phyloP scores from a whole-genome alignment of 805 yeast genomes.

The Ogataea populi-albae region DNA sequence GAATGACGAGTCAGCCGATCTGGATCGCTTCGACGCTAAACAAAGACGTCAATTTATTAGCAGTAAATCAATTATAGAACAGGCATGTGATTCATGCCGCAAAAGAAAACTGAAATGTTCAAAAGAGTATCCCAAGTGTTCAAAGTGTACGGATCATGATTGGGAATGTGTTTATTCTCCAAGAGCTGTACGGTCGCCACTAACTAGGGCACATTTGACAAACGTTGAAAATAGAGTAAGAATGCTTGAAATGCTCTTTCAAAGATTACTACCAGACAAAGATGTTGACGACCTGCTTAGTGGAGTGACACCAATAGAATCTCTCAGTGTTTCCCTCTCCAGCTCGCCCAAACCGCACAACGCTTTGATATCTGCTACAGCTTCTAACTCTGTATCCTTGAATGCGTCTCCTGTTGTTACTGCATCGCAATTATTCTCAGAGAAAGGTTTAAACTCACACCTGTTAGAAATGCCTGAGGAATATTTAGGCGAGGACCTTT shows the following conservation, averaged over 20 bases:
- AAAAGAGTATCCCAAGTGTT: slow-evolving; percentile 71
- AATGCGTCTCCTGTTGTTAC: background rate
- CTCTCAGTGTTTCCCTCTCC: slow-evolving; percentile 11
- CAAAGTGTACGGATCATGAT: slow-evolving; percentile 66
- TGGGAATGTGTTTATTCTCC: slow-evolving; percentile 83
- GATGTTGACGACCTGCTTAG: slow-evolving; percentile 39
- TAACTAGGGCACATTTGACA: slow-evolving; percentile 78
- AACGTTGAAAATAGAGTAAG: slow-evolving; percentile 61
- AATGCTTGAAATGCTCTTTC: slow-evolving; percentile 43
- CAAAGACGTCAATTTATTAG: no score
- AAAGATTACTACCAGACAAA: slow-evolving; percentile 42
- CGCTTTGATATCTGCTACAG: background rate
- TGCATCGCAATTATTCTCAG: background rate
- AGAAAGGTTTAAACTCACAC: slow-evolving; percentile 1
- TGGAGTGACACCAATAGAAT: slow-evolving; percentile 15
- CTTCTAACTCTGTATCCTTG: background rate
- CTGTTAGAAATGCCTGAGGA: slow-evolving; percentile 29
- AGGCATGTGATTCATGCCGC: slow-evolving; percentile 81
- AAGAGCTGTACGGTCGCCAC: slow-evolving; percentile 70
- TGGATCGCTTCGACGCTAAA: background rate
- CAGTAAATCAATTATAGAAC: no score
- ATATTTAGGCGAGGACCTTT: slow-evolving; percentile 19
- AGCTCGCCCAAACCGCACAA: slow-evolving; percentile 18
- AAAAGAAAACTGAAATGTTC: slow-evolving; percentile 78
- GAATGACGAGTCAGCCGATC: background rate